These are phyloP conservation scores for Rhizoclosmatium globosum DNA, from an alignment of 192 early-diverging fungal species.

Conservation along the genomic window DNA sequence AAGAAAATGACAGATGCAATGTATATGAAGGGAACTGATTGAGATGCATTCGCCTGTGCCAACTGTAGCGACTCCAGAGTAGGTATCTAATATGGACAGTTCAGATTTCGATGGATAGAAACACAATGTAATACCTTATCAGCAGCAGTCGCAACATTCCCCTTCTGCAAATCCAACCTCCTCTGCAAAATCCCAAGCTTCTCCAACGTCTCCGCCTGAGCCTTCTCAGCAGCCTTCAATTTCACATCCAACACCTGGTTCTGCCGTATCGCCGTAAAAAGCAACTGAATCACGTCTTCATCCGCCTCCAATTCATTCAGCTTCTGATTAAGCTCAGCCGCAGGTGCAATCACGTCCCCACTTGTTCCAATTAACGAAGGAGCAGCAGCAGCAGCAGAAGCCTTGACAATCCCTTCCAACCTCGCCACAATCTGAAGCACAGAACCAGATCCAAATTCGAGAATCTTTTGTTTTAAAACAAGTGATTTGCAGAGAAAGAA, in stretches of 20 bases:
- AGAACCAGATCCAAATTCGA: neutral
- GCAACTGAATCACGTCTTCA: slow-evolving; percentile 9
- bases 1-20: neutral
- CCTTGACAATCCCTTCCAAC: neutral
- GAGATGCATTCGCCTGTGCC: neutral
- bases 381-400: neutral
- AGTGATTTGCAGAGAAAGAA: neutral
- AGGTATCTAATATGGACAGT: neutral
- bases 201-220: slow-evolving; percentile 1
- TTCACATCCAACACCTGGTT: slow-evolving; percentile 12
- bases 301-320: slow-evolving; percentile 11
- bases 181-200: neutral
- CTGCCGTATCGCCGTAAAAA: slow-evolving; percentile 12
- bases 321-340: neutral
- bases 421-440: neutral
- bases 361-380: neutral
- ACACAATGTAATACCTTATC: slow-evolving; percentile 18
- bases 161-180: slow-evolving; percentile 1
- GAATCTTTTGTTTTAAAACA: neutral
- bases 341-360: neutral
- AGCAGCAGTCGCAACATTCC: neutral
- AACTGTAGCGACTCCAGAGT: neutral
- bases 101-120: neutral
- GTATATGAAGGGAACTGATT: neutral
- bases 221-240: neutral